phyloP scores from a whole-genome alignment of 208 protist species.

The Zelonia costaricensis region DNA sequence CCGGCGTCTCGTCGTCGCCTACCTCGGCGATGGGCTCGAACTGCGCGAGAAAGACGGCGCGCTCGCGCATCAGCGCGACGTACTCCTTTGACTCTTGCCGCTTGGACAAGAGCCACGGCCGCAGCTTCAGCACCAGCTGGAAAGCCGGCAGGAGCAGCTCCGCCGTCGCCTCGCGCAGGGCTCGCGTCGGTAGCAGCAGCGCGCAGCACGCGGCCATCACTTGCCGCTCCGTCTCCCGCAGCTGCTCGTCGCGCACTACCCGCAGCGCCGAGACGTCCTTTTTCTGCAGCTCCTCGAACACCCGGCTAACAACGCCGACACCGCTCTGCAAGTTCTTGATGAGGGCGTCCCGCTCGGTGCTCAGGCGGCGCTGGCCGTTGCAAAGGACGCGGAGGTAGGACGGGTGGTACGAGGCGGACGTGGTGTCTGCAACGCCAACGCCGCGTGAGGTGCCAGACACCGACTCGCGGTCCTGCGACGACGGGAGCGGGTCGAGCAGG shows the following conservation, averaged over 20 bases:
- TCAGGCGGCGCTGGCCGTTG: constrained; percentile 59
- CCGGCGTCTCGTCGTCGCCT: constrained; percentile 12
- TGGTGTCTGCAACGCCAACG: neutral
- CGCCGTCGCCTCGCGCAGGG: constrained; percentile 42
- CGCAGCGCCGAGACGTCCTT: constrained; percentile 66
- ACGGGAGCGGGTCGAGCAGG: constrained; percentile 35
- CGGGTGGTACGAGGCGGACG: constrained; percentile 5
- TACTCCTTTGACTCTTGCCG: constrained; percentile 68
- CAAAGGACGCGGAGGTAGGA: constrained; percentile 63
- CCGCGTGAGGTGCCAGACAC: neutral
- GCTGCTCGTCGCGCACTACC: constrained; percentile 70
- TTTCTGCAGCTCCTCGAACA: constrained; percentile 75
- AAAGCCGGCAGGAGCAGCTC: constrained; percentile 58
- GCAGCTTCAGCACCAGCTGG: constrained; percentile 67
- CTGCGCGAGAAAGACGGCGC: constrained; percentile 71
- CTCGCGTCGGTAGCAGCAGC: constrained; percentile 60
- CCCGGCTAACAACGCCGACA: constrained; percentile 62
- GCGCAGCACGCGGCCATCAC: constrained; percentile 87
- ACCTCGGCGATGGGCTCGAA: constrained; percentile 63
- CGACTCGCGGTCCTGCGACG: constrained; percentile 17
- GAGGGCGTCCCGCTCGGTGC: constrained; percentile 71
- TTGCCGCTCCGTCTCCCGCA: constrained; percentile 71
- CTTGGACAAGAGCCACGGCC: constrained; percentile 77
- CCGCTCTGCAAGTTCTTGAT: constrained; percentile 87
- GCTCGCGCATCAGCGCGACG: constrained; percentile 55